phyloP scores from a whole-genome alignment of 805 yeast genomes.

The Cephaloascus albidus region DNA sequence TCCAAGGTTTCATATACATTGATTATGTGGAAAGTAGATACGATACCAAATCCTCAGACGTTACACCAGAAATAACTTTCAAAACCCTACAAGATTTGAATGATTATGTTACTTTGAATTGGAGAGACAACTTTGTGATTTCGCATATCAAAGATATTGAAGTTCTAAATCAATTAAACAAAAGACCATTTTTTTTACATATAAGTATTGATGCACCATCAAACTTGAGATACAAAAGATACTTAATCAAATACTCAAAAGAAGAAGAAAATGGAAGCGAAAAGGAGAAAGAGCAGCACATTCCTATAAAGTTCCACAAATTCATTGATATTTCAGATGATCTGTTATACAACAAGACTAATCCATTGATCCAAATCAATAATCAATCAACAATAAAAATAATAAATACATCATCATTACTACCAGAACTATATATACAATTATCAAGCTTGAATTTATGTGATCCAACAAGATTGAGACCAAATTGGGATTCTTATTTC shows the following conservation, averaged over 20 bases:
- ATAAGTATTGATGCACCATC: constrained; percentile 70
- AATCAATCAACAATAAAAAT: constrained; percentile 41
- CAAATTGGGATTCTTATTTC: constrained; percentile 94
- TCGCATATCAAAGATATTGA: constrained; percentile 34
- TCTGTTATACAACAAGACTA: constrained; percentile 31
- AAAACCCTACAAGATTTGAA: constrained; percentile 33
- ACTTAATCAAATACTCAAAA: constrained; percentile 8
- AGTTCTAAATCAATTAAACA: constrained; percentile 36
- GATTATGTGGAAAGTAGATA: not conserved
- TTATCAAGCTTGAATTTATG: constrained; percentile 27
- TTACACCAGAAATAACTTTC: constrained; percentile 25
- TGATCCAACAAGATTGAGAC: constrained; percentile 54
- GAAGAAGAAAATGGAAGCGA: constrained; percentile 8
- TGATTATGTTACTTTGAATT: constrained; percentile 54
- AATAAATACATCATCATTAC: constrained; percentile 26
- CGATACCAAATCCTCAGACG: not conserved
- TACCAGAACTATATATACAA: constrained; percentile 23
- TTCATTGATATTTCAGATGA: too few species aligned
- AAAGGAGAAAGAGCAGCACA: constrained; percentile 14
- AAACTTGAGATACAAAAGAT: constrained; percentile 31
- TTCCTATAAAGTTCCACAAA: constrained; percentile 7
- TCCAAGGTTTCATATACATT: too few species aligned
- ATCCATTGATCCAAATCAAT: constrained; percentile 49
- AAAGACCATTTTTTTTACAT: constrained; percentile 81
- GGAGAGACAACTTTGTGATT: constrained; percentile 57